Evolutionary conservation across 306 rosid genomes (phyloP).

Genomic region (Trifolium pratense): DNA sequence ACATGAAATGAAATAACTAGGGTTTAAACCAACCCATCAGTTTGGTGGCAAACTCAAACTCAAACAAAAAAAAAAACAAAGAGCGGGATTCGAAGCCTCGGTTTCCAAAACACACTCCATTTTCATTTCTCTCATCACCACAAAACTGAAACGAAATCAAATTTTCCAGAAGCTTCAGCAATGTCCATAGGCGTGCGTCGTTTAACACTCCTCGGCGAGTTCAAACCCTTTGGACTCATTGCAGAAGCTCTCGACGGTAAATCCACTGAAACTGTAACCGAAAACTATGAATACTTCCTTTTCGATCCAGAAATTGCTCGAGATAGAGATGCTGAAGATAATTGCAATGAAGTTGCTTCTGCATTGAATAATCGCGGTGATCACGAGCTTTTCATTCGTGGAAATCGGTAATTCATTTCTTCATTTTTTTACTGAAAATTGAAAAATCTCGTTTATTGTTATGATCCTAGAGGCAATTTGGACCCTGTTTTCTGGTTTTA

Average conservation of each 20-base stretch:
- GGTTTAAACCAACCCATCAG: conserved; percentile 9
- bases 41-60: conserved; percentile 31
- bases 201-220: conserved; percentile 85
- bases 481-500: too few relatives aligned
- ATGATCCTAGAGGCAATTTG: too few relatives aligned
- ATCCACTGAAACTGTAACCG: conserved; percentile 56
- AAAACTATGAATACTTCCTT: conserved; percentile 82
- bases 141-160: not conserved
- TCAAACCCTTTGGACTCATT: conserved; percentile 92
- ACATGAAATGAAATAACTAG: too few relatives aligned
- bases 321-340: conserved; percentile 62
- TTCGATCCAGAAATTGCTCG: conserved; percentile 78
- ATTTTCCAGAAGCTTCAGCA: not conserved
- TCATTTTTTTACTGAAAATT: not conserved
- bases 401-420: conserved; percentile 64
- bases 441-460: not conserved
- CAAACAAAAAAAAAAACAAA: conserved; percentile 20
- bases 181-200: conserved; percentile 74
- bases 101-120: not conserved
- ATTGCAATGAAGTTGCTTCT: conserved; percentile 53
- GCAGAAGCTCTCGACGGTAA: conserved; percentile 95
- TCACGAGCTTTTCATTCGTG: conserved; percentile 86
- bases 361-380: conserved; percentile 66
- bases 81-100: conserved; percentile 37
- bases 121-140: not conserved